Base-by-base conservation (phyloP, 441 rosid species). In the Populus hybrid region DNA sequence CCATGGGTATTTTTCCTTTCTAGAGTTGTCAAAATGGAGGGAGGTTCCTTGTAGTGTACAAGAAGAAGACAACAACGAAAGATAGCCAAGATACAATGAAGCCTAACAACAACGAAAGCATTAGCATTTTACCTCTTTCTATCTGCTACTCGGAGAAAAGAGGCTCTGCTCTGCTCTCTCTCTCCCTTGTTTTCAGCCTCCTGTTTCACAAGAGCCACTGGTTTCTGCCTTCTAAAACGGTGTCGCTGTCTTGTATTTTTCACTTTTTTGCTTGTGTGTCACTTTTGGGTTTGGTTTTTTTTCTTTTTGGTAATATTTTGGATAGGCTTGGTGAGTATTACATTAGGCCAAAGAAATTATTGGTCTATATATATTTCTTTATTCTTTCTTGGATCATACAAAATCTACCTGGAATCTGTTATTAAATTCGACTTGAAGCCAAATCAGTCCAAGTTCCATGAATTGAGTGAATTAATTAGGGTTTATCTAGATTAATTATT, bases 181-280 rank as follows among this genome's bases (percentile, higher is more conserved):
- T 40, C 46, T 40, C 35, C 67, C 65, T 36, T 67, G 75, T 63
- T 83, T 46, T 30, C 24, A 68, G 85, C 85, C 79, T 67, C 75
- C 57, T 26, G 79, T 77, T 83, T 77, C 50, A 16, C 6, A 8
- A 12, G 23, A 28, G 79, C 84, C 80, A 32, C 68, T 72, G 81
- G 82, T 82, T 74, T 59, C 78, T 9, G 18, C 9, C 26, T 32
- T 14, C 5, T 12, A 2, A 12, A 23, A 26, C 69, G 7, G 6
- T 9, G 2, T 28, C 69, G 24, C 12, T 63, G 75, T n/a, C 26
- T 19, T 73, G 5, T 30, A 1, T 5, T 8, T 19, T 36, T 36
- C 12, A 6, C 9, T 9, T 12, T 21, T 16, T 32, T 36, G 66
- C 42, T 53, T 8, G 16, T 7, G 19, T 30, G 70, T 40, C 70